Evolutionary conservation across 2,329 filamentous ascomycete genomes (phyloP).

Genomic region (Metarhizium brunneum): DNA sequence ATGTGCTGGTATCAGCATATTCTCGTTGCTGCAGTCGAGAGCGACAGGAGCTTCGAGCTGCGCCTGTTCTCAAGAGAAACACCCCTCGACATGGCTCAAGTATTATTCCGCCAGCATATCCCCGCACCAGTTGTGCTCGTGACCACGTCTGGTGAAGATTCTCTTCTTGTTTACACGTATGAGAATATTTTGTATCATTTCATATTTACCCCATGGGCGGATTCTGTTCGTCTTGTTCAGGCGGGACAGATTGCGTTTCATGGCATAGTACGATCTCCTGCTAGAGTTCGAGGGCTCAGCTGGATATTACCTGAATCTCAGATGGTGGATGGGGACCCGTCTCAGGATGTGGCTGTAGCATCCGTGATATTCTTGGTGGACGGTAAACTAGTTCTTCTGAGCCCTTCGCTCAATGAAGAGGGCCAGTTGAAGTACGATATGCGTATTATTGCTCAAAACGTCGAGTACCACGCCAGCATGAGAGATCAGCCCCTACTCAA

Average conservation of each 20-base stretch:
- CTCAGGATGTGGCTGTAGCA: conserved; percentile 87
- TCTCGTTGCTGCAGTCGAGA: conserved; percentile 86
- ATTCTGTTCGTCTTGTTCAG: conserved; percentile 67
- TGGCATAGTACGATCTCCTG: conserved; percentile 88
- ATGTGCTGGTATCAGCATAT: conserved; percentile 99
- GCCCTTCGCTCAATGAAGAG: conserved; percentile 73
- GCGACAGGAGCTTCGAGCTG: conserved; percentile 70
- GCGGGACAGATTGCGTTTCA: conserved; percentile 98
- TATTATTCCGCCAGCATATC: conserved; percentile 69
- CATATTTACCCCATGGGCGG: conserved; percentile 67
- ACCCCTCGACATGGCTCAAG: conserved; percentile 60
- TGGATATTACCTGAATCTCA: conserved; percentile 94
- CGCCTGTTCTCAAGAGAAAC: conserved; percentile 89
- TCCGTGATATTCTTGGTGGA: conserved; percentile 96
- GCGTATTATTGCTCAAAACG: conserved; percentile 90
- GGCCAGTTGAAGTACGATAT: conserved; percentile 95
- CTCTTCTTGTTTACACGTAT: conserved; percentile 90
- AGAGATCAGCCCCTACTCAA: conserved; percentile 60
- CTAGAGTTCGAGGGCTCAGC: conserved; percentile 83
- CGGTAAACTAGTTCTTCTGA: conserved; percentile 86
- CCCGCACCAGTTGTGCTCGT: conserved; percentile 84
- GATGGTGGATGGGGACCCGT: conserved; percentile 81
- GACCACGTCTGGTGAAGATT: conserved; percentile 84
- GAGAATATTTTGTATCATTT: conserved; percentile 95
- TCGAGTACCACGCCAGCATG: conserved; percentile 91